Percentiles rank a stretch among this genome's conserved stretches.
Evolutionary conservation across 1,284 basidiomycete species (phyloP).

Genomic region (Naganishia sp.): DNA sequence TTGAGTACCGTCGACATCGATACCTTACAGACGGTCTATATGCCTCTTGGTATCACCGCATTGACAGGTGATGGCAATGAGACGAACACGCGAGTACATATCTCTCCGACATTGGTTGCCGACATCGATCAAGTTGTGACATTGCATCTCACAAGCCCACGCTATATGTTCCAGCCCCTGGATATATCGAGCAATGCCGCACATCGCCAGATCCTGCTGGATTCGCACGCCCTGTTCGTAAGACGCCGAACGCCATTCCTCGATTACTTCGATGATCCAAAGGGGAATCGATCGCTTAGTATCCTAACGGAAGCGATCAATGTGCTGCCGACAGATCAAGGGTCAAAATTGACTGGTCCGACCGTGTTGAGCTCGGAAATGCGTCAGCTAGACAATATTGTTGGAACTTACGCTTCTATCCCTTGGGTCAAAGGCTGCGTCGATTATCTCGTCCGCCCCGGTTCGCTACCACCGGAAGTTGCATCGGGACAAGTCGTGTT

Average conservation of each 20-base stretch:
- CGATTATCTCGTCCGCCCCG: background rate
- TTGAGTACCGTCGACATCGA: conserved; percentile 88
- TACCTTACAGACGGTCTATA: conserved; percentile 81
- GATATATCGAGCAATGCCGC: conserved; percentile 67
- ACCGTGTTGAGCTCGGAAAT: conserved; percentile 6
- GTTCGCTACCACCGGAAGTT: background rate
- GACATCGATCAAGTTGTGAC: conserved; percentile 75
- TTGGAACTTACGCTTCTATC: background rate
- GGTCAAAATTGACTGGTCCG: conserved; percentile 21
- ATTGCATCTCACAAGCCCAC: conserved; percentile 82
- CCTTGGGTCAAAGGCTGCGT: conserved; percentile 18
- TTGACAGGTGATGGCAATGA: conserved; percentile 59
- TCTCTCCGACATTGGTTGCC: conserved; percentile 88
- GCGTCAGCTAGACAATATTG: background rate
- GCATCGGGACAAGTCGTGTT: conserved; percentile 10
- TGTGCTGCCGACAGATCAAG: conserved; percentile 16
- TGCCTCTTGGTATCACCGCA: conserved; percentile 82
- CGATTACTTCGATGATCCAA: conserved; percentile 88
- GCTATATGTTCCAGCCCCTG: conserved; percentile 90
- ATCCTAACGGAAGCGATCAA: conserved; percentile 71
- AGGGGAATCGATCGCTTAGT: conserved; percentile 84
- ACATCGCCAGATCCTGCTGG: conserved; percentile 70
- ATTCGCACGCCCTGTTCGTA: conserved; percentile 80
- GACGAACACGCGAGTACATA: conserved; percentile 54
- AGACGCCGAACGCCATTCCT: conserved; percentile 90